Evolutionary conservation across 805 yeast genomes (phyloP).

Genomic region (Hanseniaspora pseudoguilliermondii): DNA sequence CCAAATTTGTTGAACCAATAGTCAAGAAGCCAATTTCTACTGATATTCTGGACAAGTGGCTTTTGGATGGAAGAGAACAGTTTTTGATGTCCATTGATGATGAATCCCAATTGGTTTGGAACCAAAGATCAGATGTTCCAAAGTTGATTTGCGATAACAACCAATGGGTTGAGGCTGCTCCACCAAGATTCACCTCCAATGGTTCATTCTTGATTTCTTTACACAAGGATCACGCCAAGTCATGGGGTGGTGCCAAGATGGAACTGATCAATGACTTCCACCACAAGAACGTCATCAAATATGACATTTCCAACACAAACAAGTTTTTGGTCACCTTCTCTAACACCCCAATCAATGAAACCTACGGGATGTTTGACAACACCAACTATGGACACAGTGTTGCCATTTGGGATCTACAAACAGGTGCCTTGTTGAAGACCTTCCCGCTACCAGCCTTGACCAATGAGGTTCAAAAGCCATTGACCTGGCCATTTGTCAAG

Average conservation of each 20-base stretch:
- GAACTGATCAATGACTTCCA: conserved; percentile 61
- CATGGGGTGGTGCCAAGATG: conserved; percentile 83
- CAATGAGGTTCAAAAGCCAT: conserved; percentile 35
- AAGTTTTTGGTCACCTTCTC: conserved; percentile 82
- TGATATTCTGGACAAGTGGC: conserved; percentile 81
- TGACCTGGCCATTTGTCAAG: conserved; percentile 92
- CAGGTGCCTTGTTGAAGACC: conserved; percentile 75
- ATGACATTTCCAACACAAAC: conserved; percentile 89
- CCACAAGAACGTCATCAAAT: conserved; percentile 79
- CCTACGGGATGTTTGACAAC: conserved; percentile 67
- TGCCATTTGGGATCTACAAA: conserved; percentile 80
- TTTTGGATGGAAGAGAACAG: conserved; percentile 92
- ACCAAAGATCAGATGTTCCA: conserved; percentile 55
- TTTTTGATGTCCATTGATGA: conserved; percentile 67
- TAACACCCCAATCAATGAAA: conserved; percentile 65
- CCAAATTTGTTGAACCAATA: conserved; percentile 57
- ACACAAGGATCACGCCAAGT: conserved; percentile 88
- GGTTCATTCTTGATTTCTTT: conserved; percentile 80
- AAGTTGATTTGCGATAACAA: conserved; percentile 70
- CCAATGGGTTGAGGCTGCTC: conserved; percentile 70
- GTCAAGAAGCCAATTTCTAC: conserved; percentile 60
- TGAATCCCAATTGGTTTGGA: conserved; percentile 77
- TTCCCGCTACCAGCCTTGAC: conserved; percentile 58
- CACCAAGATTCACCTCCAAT: conserved; percentile 81
- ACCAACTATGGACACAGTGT: conserved; percentile 87